Evolutionary conservation across 2,329 filamentous ascomycete genomes (phyloP).

Genomic region (Phialemoniopsis sp.): DNA sequence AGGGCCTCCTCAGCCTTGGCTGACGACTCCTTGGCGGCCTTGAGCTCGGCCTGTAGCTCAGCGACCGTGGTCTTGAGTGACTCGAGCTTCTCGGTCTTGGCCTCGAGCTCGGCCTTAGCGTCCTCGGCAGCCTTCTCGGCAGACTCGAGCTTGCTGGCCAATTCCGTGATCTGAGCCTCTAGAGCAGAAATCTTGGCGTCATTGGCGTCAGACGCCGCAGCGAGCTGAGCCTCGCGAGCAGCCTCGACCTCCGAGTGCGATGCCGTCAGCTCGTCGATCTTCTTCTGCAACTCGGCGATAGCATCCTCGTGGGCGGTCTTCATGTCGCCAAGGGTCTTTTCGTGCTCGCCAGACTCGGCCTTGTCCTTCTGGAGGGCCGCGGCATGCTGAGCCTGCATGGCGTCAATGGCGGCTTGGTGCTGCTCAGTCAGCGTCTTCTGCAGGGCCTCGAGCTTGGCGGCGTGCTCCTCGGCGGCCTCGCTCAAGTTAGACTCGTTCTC

Average conservation of each 20-base stretch:
- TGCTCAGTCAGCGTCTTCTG: slow-evolving; percentile 43
- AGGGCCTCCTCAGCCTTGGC: slow-evolving; percentile 40
- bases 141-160: slow-evolving; percentile 42
- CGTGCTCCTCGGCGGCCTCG: slow-evolving; percentile 41
- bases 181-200: slow-evolving; percentile 42
- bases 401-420: slow-evolving; percentile 43
- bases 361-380: slow-evolving; percentile 43
- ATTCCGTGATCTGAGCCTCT: slow-evolving; percentile 46
- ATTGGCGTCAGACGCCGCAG: slow-evolving; percentile 39
- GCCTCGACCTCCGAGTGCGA: slow-evolving; percentile 40
- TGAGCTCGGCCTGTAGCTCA: slow-evolving; percentile 41
- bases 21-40: slow-evolving; percentile 35
- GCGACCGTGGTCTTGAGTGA: slow-evolving; percentile 34
- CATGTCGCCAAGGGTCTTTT: slow-evolving; percentile 45
- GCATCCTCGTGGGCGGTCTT: slow-evolving; percentile 44
- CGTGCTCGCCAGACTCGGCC: slow-evolving; percentile 38
- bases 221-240: slow-evolving; percentile 37
- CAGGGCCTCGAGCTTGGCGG: slow-evolving; percentile 44
- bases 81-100: slow-evolving; percentile 33
- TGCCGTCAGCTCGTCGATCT: slow-evolving; percentile 47
- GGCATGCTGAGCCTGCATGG: slow-evolving; percentile 49
- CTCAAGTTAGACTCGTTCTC: slow-evolving; percentile 29
- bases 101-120: slow-evolving; percentile 38
- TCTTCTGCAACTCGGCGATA: slow-evolving; percentile 45
- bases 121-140: slow-evolving; percentile 39